These are phyloP conservation scores for Aphanomyces stellatus DNA, from an alignment of 352 stramenopile species.

Conservation along the genomic window DNA sequence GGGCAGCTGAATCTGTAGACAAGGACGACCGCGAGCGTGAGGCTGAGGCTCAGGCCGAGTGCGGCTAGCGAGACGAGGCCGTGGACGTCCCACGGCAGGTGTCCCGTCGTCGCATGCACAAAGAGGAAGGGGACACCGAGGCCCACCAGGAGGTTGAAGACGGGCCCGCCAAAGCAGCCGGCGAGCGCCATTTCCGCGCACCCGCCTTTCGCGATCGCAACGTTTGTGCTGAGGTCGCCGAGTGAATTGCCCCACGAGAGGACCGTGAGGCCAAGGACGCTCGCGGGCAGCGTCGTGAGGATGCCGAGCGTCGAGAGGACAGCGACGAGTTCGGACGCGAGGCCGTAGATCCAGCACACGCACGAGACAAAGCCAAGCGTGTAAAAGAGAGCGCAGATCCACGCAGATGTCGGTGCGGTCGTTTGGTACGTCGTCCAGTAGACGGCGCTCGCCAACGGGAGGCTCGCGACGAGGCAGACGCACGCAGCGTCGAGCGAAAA, in stretches of 20 bases:
- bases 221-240: constrained; percentile 73
- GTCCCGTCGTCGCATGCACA: constrained; percentile 25
- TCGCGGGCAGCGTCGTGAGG: constrained; percentile 70
- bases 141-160: constrained; percentile 77
- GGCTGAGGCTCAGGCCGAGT: constrained; percentile 44
- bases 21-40: constrained; percentile 46
- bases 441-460: constrained; percentile 47
- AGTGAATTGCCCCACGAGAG: constrained; percentile 81
- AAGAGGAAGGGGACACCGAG: constrained; percentile 71
- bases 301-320: constrained; percentile 63
- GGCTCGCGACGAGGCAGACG: constrained; percentile 24
- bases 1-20: constrained; percentile 49
- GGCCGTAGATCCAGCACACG: constrained; percentile 87
- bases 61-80: constrained; percentile 64
- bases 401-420: constrained; percentile 38
- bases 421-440: constrained; percentile 60
- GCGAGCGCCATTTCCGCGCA: constrained; percentile 82
- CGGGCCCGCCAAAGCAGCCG: constrained; percentile 70
- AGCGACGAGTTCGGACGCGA: constrained; percentile 81
- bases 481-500: constrained; percentile 32
- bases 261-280: constrained; percentile 65
- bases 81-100: constrained; percentile 50
- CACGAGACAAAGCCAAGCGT: constrained; percentile 68
- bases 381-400: constrained; percentile 37
- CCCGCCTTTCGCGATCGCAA: constrained; percentile 66